Percentiles rank a stretch among this genome's conserved stretches.
Evolutionary conservation across 1,139 yeast genomes (phyloP).

Genomic region (Blastobotrys arbuscula): DNA sequence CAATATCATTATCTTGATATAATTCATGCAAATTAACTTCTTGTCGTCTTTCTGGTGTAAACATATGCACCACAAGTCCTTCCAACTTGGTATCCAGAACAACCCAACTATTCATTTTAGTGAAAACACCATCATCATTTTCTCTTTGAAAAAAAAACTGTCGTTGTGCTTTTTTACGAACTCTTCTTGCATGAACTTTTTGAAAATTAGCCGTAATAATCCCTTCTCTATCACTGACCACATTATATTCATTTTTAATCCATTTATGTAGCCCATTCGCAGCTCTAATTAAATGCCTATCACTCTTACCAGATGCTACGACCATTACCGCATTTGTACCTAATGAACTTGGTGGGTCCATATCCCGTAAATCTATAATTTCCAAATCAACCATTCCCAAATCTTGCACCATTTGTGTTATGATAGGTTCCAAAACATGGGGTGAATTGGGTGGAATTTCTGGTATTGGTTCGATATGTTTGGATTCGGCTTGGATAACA

Average conservation of each 20-base stretch:
- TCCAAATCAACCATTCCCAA: constrained; percentile 60
- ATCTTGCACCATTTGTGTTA: constrained; percentile 47
- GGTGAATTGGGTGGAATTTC: constrained; percentile 57
- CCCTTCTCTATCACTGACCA: constrained; percentile 63
- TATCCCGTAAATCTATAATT: constrained; percentile 52
- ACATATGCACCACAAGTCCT: constrained; percentile 60
- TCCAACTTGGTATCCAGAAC: constrained; percentile 64
- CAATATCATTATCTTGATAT: constrained; percentile 36
- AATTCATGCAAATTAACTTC: constrained; percentile 65
- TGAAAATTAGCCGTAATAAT: constrained; percentile 55
- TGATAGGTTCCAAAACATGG: constrained; percentile 40
- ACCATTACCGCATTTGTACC: constrained; percentile 46
- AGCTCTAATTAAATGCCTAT: constrained; percentile 70
- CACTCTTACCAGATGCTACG: constrained; percentile 72
- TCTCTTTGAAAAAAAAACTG: constrained; percentile 20
- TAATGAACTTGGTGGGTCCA: constrained; percentile 42
- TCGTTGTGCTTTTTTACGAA: constrained; percentile 52
- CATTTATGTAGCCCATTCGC: constrained; percentile 50
- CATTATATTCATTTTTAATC: constrained; percentile 41
- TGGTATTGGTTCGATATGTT: constrained; percentile 25
- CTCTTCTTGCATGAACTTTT: constrained; percentile 56
- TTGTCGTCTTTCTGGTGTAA: constrained; percentile 62
- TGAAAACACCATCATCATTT: constrained; percentile 25
- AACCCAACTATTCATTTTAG: constrained; percentile 50
- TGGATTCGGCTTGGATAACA: constrained; percentile 16